Conservation (phyloP, 2,329 filamentous ascomycete species). For the Exophiala sp. region DNA sequence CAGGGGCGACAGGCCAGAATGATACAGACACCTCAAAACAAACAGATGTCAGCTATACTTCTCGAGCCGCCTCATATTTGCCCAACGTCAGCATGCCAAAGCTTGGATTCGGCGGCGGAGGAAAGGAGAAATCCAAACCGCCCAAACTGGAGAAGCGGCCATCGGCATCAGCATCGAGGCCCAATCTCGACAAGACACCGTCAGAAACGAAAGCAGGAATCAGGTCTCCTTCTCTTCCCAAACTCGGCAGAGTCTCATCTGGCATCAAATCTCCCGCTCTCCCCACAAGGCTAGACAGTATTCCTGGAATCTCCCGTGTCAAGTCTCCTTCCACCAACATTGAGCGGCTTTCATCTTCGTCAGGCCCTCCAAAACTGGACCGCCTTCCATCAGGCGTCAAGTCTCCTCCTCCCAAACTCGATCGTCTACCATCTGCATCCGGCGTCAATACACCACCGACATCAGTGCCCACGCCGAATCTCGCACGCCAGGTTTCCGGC, state of each 20-base stretch:
- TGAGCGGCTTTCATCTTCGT: constrained; percentile 1
- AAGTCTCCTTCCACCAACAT: constrained; percentile 16
- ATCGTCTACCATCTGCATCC: constrained; percentile 1
- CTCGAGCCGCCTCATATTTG: constrained; percentile 22
- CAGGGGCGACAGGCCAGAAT: background rate
- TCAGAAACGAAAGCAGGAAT: background rate
- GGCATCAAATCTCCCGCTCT: background rate
- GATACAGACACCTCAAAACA: constrained; percentile 3
- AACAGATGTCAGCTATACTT: too few species aligned
- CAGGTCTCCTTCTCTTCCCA: background rate
- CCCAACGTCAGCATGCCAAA: constrained; percentile 14
- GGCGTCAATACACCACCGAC: constrained; percentile 14
- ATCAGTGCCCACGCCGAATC: constrained; percentile 13
- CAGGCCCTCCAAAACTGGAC: constrained; percentile 6
- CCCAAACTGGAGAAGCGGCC: constrained; percentile 17
- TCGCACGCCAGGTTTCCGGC: constrained; percentile 7
- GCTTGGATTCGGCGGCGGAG: constrained; percentile 11
- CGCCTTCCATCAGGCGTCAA: constrained; percentile 8
- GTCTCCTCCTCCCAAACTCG: constrained; percentile 14
- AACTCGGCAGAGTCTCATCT: background rate
- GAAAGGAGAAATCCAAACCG: constrained; percentile 6
- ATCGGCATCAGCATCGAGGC: background rate
- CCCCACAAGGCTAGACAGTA: too few species aligned
- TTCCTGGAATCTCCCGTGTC: constrained; percentile 2
- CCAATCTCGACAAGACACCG: background rate